Evolutionary conservation across 2,329 filamentous ascomycete genomes (phyloP).

Genomic region (Dothideomycetes sp.): DNA sequence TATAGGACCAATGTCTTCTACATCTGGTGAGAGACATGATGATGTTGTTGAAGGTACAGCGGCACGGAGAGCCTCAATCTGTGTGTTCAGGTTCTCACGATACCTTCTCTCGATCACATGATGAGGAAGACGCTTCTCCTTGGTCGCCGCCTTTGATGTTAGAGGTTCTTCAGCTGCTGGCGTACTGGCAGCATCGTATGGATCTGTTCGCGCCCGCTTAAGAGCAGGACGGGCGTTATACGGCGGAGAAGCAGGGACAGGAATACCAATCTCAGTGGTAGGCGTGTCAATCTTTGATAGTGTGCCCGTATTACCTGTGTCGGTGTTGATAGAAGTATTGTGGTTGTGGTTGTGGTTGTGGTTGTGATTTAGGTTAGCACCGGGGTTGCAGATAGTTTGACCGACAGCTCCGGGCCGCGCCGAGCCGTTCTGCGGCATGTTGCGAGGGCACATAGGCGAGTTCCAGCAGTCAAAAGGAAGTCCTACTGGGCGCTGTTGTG

Average conservation of each 20-base stretch:
- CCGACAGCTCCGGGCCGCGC: slow-evolving; percentile 10
- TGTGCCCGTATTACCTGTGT: neutral
- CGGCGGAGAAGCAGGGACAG: slow-evolving; percentile 10
- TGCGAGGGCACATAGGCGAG: slow-evolving; percentile 15
- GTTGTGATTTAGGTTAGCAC: slow-evolving; percentile 7
- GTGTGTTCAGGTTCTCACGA: slow-evolving; percentile 38
- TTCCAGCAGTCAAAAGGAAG: slow-evolving; percentile 15
- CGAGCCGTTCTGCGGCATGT: slow-evolving; percentile 11
- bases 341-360: neutral
- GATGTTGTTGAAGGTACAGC: slow-evolving; percentile 30
- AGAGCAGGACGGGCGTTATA: slow-evolving; percentile 5
- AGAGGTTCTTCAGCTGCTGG: neutral
- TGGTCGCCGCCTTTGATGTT: slow-evolving; percentile 1
- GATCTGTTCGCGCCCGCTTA: slow-evolving; percentile 11
- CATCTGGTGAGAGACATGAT: slow-evolving; percentile 30
- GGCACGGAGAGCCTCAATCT: slow-evolving; percentile 35
- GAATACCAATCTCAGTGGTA: slow-evolving; percentile 5
- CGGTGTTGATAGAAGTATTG: neutral
- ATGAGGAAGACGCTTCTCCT: slow-evolving; percentile 21
- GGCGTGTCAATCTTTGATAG: slow-evolving; percentile 1
- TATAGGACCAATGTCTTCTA: slow-evolving; percentile 31
- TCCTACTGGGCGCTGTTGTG: slow-evolving; percentile 6
- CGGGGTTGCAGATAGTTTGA: slow-evolving; percentile 11
- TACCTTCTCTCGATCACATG: slow-evolving; percentile 40
- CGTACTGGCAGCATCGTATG: neutral